Base-by-base conservation (phyloP, 2,329 filamentous ascomycete genomes). In the Bipolaris cookei region DNA sequence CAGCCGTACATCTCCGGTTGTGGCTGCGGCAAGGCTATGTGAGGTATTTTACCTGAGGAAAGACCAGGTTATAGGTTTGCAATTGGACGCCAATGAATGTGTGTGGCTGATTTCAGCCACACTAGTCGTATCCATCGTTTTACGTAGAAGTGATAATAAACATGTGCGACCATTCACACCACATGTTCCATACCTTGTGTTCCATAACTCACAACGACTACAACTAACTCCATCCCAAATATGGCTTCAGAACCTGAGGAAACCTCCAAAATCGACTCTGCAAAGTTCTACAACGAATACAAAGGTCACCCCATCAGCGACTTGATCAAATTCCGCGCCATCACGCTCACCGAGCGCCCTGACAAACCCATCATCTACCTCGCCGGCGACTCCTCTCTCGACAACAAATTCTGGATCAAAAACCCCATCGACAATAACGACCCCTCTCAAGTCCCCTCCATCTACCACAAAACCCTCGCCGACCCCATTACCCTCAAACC, bases 381-480 rank as follows among this genome's bases (percentile, higher is more conserved):
- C 5, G 75, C 72, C 4, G 75, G 75, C 48, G 75, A 77, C 51
- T 77, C 75, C 5, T 77, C 75, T 16, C 68, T 76, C 3, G 75
- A 77, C 56, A 77, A 77, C 57, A 77, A 77, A 50, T 68, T 62
- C 58, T 77, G 75, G 75, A 66, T 77, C 1, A 52, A 66, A 13
- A 58, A 28, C 54, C 5, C 57, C 59, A 7, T 54, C 51, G 1
- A 52, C 0, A 44, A 58, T 1, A 16, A 65, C 4, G 64, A 6
- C 25, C 2, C 25, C 25, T 10, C 25, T 3, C 43, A 60, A 2
- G 45, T 68, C 0, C 73, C 75, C 1, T 47, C 66, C 1, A 74
- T 77, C 4, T 76, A 76, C 56, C 6, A 63, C 1, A 47, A 64
- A 1, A 61, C 65, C 3, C 62, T 77, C 4, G 56, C 67, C 14